Evolutionary conservation across 352 stramenopile genomes (phyloP).

Genomic region (Phytophthora colocasiae): DNA sequence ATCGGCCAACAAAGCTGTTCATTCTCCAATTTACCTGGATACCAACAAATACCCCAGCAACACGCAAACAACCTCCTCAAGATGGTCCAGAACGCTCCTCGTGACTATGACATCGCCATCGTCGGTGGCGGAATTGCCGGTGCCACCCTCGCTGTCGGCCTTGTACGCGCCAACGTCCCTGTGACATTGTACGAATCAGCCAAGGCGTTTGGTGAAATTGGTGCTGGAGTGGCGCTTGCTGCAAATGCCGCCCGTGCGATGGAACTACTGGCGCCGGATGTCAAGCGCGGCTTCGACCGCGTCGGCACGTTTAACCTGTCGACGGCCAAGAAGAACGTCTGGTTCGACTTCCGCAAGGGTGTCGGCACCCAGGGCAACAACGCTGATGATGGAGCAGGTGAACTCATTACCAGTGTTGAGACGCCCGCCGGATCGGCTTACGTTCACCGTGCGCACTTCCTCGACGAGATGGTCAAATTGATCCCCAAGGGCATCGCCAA

Average conservation of each 20-base stretch:
- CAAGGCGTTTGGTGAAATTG: slow-evolving; percentile 41
- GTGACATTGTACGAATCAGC: slow-evolving; percentile 45
- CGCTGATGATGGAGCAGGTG: slow-evolving; percentile 25
- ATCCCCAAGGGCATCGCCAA: slow-evolving; percentile 36
- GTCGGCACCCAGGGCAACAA: slow-evolving; percentile 30
- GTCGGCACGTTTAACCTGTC: slow-evolving; percentile 46
- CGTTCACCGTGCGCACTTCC: slow-evolving; percentile 43
- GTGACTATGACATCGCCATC: slow-evolving; percentile 43
- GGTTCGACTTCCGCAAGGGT: slow-evolving; percentile 46
- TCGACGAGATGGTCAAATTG: slow-evolving; percentile 41
- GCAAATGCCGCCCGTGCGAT: slow-evolving; percentile 38
- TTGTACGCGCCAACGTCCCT: slow-evolving; percentile 33
- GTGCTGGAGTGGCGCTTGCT: slow-evolving; percentile 33
- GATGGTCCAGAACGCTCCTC: slow-evolving; percentile 30
- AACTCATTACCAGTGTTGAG: slow-evolving; percentile 42
- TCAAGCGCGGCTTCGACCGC: slow-evolving; percentile 42
- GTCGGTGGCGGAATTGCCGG: slow-evolving; percentile 40
- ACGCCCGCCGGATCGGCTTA: slow-evolving; percentile 40
- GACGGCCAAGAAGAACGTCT: slow-evolving; percentile 42
- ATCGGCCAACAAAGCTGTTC: slow-evolving; percentile 5
- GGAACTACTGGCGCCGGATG: slow-evolving; percentile 35
- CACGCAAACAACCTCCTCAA: not conserved
- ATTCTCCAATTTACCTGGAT: slow-evolving; percentile 28
- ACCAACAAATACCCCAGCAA: slow-evolving; percentile 12
- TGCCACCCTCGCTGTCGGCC: slow-evolving; percentile 33